phyloP scores from a whole-genome alignment of 441 rosid species.

The Corymbia citriodora region DNA sequence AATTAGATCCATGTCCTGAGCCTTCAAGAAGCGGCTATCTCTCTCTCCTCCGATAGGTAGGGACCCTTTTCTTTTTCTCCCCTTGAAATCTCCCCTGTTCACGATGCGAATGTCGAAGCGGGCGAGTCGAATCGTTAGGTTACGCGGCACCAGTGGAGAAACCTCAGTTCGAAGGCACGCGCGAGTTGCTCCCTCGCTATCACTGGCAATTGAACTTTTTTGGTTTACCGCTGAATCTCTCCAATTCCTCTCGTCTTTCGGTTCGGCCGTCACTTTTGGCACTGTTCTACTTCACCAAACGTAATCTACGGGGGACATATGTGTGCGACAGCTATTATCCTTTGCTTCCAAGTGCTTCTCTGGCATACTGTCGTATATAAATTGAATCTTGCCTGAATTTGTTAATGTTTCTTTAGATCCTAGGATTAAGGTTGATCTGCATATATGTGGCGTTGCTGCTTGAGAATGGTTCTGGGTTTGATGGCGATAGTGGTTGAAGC shows the following conservation, averaged over 20 bases:
- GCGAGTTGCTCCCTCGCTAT: slow-evolving; percentile 4
- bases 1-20: background rate
- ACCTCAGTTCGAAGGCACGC: background rate
- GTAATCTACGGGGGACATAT: background rate
- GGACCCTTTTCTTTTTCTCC: background rate
- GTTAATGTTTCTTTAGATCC: background rate
- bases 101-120: background rate
- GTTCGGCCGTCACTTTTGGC: slow-evolving; percentile 7
- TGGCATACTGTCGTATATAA: slow-evolving; percentile 10
- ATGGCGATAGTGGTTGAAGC: background rate
- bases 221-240: background rate
- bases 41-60: background rate
- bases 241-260: background rate
- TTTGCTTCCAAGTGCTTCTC: slow-evolving; percentile 50
- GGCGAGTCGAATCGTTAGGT: background rate
- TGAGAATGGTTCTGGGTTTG: background rate
- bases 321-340: slow-evolving; percentile 18
- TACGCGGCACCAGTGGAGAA: background rate
- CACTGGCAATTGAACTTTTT: background rate
- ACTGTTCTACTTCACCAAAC: slow-evolving; percentile 11
- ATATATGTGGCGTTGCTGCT: background rate
- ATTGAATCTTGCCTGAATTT: background rate
- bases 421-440: background rate
- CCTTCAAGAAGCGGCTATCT: background rate
- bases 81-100: background rate